phyloP scores from a whole-genome alignment of 1,139 yeast species.

The Pichia sp. region DNA sequence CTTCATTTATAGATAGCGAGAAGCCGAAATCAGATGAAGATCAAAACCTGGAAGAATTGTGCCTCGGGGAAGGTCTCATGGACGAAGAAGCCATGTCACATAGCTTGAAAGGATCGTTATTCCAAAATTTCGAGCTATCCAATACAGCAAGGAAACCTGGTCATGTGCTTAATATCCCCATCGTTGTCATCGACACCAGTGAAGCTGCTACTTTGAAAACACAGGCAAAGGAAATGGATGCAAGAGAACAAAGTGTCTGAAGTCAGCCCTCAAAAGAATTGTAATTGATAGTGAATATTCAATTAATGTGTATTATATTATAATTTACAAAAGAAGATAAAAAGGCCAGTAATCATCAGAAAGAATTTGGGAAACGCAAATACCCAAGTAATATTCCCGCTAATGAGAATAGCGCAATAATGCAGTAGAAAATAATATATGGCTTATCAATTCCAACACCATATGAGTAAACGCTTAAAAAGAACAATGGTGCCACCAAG shows the following conservation, averaged over 20 bases:
- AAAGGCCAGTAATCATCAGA: neutral
- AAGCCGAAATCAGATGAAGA: neutral
- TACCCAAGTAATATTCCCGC: slow-evolving; percentile 8
- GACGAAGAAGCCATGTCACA: neutral
- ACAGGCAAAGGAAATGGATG: slow-evolving; percentile 7
- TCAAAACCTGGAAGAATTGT: slow-evolving; percentile 5
- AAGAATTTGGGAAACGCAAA: slow-evolving; percentile 3
- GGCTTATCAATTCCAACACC: slow-evolving; percentile 10
- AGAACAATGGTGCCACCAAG: slow-evolving; percentile 34
- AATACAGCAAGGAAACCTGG: neutral
- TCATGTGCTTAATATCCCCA: slow-evolving; percentile 23
- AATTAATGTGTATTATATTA: neutral
- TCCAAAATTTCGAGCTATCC: slow-evolving; percentile 7
- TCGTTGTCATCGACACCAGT: slow-evolving; percentile 21
- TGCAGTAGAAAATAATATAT: slow-evolving; percentile 10
- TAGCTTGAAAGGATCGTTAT: slow-evolving; percentile 7
- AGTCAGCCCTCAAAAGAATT: too few species aligned
- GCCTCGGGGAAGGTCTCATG: slow-evolving; percentile 7
- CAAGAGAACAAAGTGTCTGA: too few species aligned
- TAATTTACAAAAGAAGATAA: neutral
- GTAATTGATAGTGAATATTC: too few species aligned
- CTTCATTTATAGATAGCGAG: slow-evolving; percentile 6
- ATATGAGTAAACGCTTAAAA: slow-evolving; percentile 32
- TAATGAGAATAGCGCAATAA: slow-evolving; percentile 3
- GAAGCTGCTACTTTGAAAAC: slow-evolving; percentile 22